Conservation (phyloP, 495 filamentous ascomycete genomes). For the Hypomontagnella monticulosa region DNA sequence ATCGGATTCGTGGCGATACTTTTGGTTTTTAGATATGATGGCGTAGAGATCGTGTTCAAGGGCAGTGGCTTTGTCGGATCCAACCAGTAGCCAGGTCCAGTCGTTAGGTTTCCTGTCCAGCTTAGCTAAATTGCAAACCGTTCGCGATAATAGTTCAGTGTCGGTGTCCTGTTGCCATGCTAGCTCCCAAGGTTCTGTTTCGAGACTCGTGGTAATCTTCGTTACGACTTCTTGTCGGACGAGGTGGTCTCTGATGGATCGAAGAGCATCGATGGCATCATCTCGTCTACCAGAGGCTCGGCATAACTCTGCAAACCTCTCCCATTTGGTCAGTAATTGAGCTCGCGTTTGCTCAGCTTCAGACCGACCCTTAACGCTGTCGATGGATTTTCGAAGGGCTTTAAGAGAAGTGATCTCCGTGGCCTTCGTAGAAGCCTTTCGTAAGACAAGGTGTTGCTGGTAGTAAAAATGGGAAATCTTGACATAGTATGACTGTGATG, state of each 20-base stretch:
- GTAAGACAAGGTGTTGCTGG: constrained; percentile 60
- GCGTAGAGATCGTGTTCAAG: constrained; percentile 60
- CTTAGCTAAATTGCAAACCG: constrained; percentile 56
- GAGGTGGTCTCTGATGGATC: constrained; percentile 54
- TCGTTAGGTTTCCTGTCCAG: constrained; percentile 56
- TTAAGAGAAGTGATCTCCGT: constrained; percentile 53
- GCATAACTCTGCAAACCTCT: constrained; percentile 59
- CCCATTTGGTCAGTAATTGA: constrained; percentile 59
- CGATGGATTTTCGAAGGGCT: constrained; percentile 61
- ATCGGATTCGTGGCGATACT: constrained; percentile 40
- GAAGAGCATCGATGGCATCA: constrained; percentile 56
- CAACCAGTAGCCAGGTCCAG: constrained; percentile 55
- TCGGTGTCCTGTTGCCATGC: constrained; percentile 54
- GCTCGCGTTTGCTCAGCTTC: constrained; percentile 56
- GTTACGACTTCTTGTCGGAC: constrained; percentile 58
- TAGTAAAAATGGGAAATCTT: constrained; percentile 85
- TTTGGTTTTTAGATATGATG: constrained; percentile 46
- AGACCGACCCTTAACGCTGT: constrained; percentile 56
- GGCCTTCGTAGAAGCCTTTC: constrained; percentile 46
- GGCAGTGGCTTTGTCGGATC: constrained; percentile 57
- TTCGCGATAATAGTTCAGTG: constrained; percentile 54
- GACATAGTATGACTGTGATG: constrained; percentile 57
- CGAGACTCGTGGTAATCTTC: constrained; percentile 47
- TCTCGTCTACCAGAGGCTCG: constrained; percentile 48
- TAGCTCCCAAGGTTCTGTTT: constrained; percentile 44